phyloP scores from a whole-genome alignment of 352 stramenopile genomes.

The Hyaloperonospora brassicae region DNA sequence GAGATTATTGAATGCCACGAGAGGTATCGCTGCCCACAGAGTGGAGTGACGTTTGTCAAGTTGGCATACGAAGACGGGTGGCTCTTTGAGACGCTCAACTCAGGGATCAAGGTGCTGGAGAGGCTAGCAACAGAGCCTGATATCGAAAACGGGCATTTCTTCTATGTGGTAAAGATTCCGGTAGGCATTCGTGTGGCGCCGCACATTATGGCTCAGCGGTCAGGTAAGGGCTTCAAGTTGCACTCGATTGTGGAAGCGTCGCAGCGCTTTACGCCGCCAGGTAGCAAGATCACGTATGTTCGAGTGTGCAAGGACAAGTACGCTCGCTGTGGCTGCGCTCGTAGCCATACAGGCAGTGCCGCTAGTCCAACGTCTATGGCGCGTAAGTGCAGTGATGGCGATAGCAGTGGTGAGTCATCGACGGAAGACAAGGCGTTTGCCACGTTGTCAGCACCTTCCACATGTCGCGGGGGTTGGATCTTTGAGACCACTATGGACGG shows the following conservation, averaged over 20 bases:
- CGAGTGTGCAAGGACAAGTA: slow-evolving; percentile 55
- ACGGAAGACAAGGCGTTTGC: no score
- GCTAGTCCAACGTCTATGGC: slow-evolving; percentile 18
- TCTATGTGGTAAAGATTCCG: slow-evolving; percentile 77
- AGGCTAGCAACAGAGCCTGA: slow-evolving; percentile 50
- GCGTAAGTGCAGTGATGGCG: background rate
- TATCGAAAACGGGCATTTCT: slow-evolving; percentile 72
- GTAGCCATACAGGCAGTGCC: slow-evolving; percentile 25
- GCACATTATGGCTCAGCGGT: slow-evolving; percentile 77
- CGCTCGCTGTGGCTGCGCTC: no score
- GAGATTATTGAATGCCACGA: slow-evolving; percentile 75
- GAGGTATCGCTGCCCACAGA: slow-evolving; percentile 62
- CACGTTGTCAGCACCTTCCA: slow-evolving; percentile 14
- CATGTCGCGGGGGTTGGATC: slow-evolving; percentile 71
- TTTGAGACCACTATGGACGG: slow-evolving; percentile 84
- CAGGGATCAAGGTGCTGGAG: slow-evolving; percentile 70
- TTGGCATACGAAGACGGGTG: slow-evolving; percentile 77
- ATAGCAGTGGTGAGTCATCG: no score
- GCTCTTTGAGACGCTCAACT: slow-evolving; percentile 76
- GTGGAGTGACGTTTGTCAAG: slow-evolving; percentile 70
- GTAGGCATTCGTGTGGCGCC: slow-evolving; percentile 74
- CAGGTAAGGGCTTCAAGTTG: slow-evolving; percentile 71
- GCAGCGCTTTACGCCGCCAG: slow-evolving; percentile 70
- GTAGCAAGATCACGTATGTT: slow-evolving; percentile 80
- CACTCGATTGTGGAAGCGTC: slow-evolving; percentile 80